Conservation (phyloP, 208 protist genomes). For the Wallacemonas rigidus region DNA sequence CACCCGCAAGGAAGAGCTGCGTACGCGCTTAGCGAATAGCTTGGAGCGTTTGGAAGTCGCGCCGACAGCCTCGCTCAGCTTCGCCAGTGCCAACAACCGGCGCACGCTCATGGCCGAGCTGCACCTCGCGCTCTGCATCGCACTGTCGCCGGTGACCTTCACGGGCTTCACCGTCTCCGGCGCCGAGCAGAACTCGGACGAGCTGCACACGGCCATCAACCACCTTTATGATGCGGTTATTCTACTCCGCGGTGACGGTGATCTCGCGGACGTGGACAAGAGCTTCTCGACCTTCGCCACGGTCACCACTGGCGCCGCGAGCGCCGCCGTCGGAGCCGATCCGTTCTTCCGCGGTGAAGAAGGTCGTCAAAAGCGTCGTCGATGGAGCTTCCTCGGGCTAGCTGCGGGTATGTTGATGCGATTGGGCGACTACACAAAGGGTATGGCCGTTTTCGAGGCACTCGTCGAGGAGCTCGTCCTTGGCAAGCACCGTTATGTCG, state of each 20-base stretch:
- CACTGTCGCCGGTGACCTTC: slow-evolving; percentile 8
- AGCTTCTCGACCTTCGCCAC: slow-evolving; percentile 38
- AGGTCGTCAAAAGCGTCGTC: slow-evolving; percentile 43
- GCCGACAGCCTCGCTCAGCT: slow-evolving; percentile 3
- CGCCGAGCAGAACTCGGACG: background rate
- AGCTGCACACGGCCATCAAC: slow-evolving; percentile 14
- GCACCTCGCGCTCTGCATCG: slow-evolving; percentile 38
- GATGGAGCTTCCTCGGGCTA: slow-evolving; percentile 50
- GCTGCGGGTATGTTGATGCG: slow-evolving; percentile 41
- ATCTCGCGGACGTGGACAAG: slow-evolving; percentile 47
- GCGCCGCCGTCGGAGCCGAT: slow-evolving; percentile 5
- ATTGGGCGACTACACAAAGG: slow-evolving; percentile 25
- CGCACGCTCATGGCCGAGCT: slow-evolving; percentile 41
- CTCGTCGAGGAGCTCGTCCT: slow-evolving; percentile 55
- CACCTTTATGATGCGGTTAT: slow-evolving; percentile 40
- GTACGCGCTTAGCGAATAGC: slow-evolving; percentile 9
- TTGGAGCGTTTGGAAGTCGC: slow-evolving; percentile 23
- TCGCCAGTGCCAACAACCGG: slow-evolving; percentile 9
- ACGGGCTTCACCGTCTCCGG: background rate
- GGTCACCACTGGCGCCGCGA: slow-evolving; percentile 12
- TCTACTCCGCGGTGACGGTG: slow-evolving; percentile 39
- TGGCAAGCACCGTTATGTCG: slow-evolving; percentile 38
- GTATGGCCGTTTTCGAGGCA: slow-evolving; percentile 41
- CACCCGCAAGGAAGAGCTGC: slow-evolving; percentile 19
- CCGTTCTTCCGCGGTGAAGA: slow-evolving; percentile 16